These are phyloP conservation scores for Phytomonas sp. DNA, from an alignment of 208 protist genomes.

Conservation along the genomic window DNA sequence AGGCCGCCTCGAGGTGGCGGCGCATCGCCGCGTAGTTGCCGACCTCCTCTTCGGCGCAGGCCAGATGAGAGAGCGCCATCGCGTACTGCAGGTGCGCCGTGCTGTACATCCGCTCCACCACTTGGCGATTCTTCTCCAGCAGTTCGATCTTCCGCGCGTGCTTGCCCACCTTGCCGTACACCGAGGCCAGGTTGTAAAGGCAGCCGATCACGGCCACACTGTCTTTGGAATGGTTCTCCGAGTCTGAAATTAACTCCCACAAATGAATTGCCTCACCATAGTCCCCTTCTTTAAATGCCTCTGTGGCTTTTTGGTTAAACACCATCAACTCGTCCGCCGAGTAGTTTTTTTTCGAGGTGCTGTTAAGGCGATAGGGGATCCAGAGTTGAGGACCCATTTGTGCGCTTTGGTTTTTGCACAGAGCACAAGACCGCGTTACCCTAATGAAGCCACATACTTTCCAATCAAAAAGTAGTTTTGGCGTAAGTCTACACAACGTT, in stretches of 20 bases:
- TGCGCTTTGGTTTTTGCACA: neutral
- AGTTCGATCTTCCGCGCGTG: conserved; percentile 60
- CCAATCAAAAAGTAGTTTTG: neutral
- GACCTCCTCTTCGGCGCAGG: conserved; percentile 70
- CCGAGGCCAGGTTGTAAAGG: conserved; percentile 82
- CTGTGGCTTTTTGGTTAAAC: conserved; percentile 45
- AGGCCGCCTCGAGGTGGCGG: conserved; percentile 43
- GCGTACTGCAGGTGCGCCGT: conserved; percentile 79
- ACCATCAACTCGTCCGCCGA: conserved; percentile 32
- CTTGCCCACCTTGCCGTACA: conserved; percentile 77
- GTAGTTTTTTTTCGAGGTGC: neutral
- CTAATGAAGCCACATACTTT: neutral
- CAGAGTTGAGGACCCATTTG: neutral
- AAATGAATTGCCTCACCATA: conserved; percentile 51
- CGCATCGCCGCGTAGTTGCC: conserved; percentile 73
- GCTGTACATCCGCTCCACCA: conserved; percentile 60
- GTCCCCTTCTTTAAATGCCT: conserved; percentile 51
- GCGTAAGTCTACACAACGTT: neutral
- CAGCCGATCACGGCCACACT: conserved; percentile 71
- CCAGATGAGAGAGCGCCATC: conserved; percentile 82
- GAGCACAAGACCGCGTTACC: neutral
- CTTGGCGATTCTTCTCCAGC: conserved; percentile 50
- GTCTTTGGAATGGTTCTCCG: conserved; percentile 33
- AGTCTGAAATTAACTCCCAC: conserved; percentile 55
- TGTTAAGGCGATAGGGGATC: neutral